These are phyloP conservation scores for Pseudocercospora crystallina DNA, from an alignment of 2,329 filamentous ascomycete species.

Conservation along the genomic window DNA sequence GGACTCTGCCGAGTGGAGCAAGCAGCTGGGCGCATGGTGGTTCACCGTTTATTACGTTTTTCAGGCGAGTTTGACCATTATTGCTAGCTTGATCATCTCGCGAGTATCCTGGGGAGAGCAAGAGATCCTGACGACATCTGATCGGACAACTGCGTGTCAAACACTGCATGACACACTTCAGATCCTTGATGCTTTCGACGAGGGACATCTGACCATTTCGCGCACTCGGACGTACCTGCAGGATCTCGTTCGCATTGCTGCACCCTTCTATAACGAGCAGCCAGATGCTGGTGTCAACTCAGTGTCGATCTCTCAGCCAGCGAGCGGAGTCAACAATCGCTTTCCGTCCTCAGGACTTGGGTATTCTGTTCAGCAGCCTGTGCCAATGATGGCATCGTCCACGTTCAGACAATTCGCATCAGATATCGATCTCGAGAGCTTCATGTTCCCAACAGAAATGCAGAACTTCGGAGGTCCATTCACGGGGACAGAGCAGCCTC, in stretches of 20 bases:
- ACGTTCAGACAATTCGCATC: neutral
- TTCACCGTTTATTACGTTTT: constrained; percentile 11
- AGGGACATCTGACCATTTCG: constrained; percentile 11
- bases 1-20: neutral
- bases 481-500: constrained; percentile 3
- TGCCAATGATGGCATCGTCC: no score
- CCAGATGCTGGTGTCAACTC: neutral
- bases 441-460: constrained; percentile 15
- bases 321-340: neutral
- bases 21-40: constrained; percentile 15
- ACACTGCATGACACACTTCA: constrained; percentile 8
- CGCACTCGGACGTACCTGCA: constrained; percentile 7
- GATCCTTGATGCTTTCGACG: constrained; percentile 9
- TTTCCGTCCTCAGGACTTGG: neutral
- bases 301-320: neutral
- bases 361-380: neutral
- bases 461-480: constrained; percentile 5
- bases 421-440: constrained; percentile 12
- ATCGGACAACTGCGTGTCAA: constrained; percentile 3
- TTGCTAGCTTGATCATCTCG: constrained; percentile 4
- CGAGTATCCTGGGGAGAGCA: neutral
- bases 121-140: constrained; percentile 3
- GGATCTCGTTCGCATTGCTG: constrained; percentile 5
- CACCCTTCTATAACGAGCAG: neutral
- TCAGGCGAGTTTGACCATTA: constrained; percentile 8